Percentiles rank a stretch among this genome's conserved stretches.
These are phyloP conservation scores for Eucalyptus leucophloia DNA, from an alignment of 345 rosid species.

Conservation along the genomic window DNA sequence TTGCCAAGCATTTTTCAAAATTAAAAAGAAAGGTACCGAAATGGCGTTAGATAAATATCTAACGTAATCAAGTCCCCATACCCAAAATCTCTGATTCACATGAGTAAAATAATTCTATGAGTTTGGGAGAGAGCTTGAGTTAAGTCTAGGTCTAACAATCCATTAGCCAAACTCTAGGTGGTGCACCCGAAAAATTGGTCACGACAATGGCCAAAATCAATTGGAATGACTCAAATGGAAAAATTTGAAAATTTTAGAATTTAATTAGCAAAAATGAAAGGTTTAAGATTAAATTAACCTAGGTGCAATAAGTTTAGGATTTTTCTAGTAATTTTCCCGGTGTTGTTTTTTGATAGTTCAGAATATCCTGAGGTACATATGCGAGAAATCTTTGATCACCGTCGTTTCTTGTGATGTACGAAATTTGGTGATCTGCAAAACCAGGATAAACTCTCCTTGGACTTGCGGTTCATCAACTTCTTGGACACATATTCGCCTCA, in stretches of 20 bases:
- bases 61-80: too few relatives aligned
- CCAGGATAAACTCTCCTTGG: not conserved
- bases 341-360: not conserved
- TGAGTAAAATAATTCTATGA: fast-evolving
- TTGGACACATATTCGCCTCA: not conserved
- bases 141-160: too few relatives aligned
- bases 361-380: not conserved
- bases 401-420: not conserved
- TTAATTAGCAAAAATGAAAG: too few relatives aligned
- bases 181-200: too few relatives aligned
- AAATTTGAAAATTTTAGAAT: not conserved
- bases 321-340: too few relatives aligned
- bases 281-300: not conserved
- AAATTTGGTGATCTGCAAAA: not conserved
- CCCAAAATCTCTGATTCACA: fast-evolving
- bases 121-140: too few relatives aligned
- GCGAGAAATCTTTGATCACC: not conserved
- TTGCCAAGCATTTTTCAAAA: too few relatives aligned
- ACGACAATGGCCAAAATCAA: not conserved
- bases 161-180: too few relatives aligned
- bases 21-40: too few relatives aligned
- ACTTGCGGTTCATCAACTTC: not conserved
- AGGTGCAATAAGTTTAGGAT: not conserved
- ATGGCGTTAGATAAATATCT: fast-evolving
- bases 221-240: not conserved